phyloP scores from a whole-genome alignment of 2,329 filamentous ascomycete genomes.

The Coniochaeta pulveracea region DNA sequence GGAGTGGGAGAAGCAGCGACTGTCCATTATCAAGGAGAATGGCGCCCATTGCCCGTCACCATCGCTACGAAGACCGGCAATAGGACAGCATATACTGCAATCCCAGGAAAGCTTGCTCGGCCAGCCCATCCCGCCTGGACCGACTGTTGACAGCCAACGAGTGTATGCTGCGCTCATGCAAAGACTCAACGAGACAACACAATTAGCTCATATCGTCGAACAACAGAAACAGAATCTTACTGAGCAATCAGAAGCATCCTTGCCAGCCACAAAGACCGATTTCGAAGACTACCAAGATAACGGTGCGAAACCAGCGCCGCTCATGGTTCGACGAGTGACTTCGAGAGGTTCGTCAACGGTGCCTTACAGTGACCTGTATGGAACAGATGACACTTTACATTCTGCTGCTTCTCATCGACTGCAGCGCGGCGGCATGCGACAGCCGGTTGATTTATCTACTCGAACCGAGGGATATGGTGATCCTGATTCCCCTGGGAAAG shows the following conservation, averaged over 20 bases:
- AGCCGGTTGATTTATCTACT: too few species aligned
- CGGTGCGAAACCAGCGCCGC: constrained; percentile 1
- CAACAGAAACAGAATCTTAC: constrained; percentile 7
- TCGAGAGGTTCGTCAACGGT: background rate
- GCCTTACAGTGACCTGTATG: too few species aligned
- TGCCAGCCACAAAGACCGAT: background rate
- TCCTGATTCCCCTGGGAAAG: background rate
- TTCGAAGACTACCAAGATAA: constrained; percentile 3
- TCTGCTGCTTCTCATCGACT: too few species aligned
- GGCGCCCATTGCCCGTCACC: constrained; percentile 30
- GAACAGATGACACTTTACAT: too few species aligned
- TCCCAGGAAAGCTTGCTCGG: constrained; percentile 8
- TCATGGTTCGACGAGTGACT: background rate
- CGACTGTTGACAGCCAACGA: constrained; percentile 40
- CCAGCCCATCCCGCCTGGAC: constrained; percentile 10
- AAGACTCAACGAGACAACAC: constrained; percentile 30
- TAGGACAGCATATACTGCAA: constrained; percentile 15
- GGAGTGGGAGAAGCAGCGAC: constrained; percentile 40
- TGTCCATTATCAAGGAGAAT: constrained; percentile 55
- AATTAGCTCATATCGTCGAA: constrained; percentile 9
- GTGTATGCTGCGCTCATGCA: constrained; percentile 57
- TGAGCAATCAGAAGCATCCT: background rate
- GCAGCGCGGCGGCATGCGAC: too few species aligned
- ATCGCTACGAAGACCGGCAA: constrained; percentile 17
- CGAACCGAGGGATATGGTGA: background rate